Conservation (phyloP, 306 rosid species). For the Canavalia ensiformis region DNA sequence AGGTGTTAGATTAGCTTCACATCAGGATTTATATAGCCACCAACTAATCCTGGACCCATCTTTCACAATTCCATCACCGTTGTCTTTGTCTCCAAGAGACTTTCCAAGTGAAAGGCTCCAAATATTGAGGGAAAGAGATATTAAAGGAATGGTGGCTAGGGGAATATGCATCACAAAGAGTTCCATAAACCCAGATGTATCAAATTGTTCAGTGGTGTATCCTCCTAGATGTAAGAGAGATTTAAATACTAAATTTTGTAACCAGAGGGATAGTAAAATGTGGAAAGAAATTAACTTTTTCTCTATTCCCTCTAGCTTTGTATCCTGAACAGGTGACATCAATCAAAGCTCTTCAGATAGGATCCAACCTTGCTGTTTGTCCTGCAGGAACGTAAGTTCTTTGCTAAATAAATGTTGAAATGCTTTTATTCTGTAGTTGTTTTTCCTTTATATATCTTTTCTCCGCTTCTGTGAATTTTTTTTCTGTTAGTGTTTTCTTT, state of each 20-base stretch:
- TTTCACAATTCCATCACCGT: constrained; percentile 57
- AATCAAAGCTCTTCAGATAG: constrained; percentile 84
- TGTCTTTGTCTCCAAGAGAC: constrained; percentile 52
- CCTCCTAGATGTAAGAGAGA: constrained; percentile 87
- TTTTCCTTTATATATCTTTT: constrained; percentile 15
- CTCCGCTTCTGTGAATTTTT: constrained; percentile 8
- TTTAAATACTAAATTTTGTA: constrained; percentile 36
- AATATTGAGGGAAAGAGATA: constrained; percentile 58
- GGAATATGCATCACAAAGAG: constrained; percentile 84
- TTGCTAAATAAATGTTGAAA: constrained; percentile 1
- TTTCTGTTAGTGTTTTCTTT: neutral
- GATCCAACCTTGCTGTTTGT: constrained; percentile 80
- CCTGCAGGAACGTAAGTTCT: constrained; percentile 83
- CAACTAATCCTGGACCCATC: constrained; percentile 86
- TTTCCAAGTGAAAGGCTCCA: constrained; percentile 54
- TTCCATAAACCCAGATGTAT: constrained; percentile 71
- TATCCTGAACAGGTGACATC: constrained; percentile 79
- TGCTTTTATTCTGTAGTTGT: constrained; percentile 9
- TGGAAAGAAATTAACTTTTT: constrained; percentile 39
- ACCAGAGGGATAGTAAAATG: constrained; percentile 12
- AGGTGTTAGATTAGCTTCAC: constrained; percentile 91
- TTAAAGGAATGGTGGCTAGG: constrained; percentile 78
- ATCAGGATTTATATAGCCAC: constrained; percentile 78
- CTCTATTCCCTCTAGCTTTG: constrained; percentile 63
- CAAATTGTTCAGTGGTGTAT: constrained; percentile 73